phyloP scores from a whole-genome alignment of 1,284 basidiomycete species.

The Bondarzewia mesenterica region DNA sequence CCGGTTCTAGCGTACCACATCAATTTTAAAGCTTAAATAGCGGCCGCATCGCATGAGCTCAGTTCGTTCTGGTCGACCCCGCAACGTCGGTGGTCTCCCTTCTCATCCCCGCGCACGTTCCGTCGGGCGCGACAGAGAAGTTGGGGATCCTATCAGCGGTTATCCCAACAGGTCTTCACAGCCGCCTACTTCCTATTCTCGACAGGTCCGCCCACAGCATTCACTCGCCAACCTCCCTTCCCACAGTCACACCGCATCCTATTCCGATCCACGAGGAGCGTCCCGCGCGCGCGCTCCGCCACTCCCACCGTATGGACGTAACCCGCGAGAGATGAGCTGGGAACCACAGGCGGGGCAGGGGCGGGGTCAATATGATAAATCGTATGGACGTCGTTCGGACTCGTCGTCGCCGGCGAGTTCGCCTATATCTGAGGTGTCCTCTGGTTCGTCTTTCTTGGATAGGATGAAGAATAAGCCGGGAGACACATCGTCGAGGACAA shows the following conservation, averaged over 20 bases:
- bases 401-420: slow-evolving; percentile 10
- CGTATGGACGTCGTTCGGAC: slow-evolving; percentile 6
- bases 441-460: slow-evolving; percentile 19
- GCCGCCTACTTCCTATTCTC: slow-evolving; percentile 8
- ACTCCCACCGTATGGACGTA: slow-evolving; percentile 8
- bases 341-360: neutral
- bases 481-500: slow-evolving; percentile 36
- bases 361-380: neutral
- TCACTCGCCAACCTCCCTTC: slow-evolving; percentile 18
- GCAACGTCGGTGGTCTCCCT: slow-evolving; percentile 8
- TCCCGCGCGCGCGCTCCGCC: slow-evolving; percentile 8
- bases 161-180: slow-evolving; percentile 7
- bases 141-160: neutral
- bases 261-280: slow-evolving; percentile 8
- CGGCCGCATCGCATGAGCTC: slow-evolving; percentile 7
- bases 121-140: slow-evolving; percentile 10
- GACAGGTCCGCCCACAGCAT: slow-evolving; percentile 18
- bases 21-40: neutral
- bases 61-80: slow-evolving; percentile 5
- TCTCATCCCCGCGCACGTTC: slow-evolving; percentile 13
- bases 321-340: neutral
- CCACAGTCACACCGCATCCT: slow-evolving; percentile 8
- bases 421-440: slow-evolving; percentile 24
- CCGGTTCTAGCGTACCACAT: slow-evolving; percentile 1
- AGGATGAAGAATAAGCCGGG: slow-evolving; percentile 17